phyloP scores from a whole-genome alignment of 1,284 basidiomycete genomes.

The Pterulicium gracile region DNA sequence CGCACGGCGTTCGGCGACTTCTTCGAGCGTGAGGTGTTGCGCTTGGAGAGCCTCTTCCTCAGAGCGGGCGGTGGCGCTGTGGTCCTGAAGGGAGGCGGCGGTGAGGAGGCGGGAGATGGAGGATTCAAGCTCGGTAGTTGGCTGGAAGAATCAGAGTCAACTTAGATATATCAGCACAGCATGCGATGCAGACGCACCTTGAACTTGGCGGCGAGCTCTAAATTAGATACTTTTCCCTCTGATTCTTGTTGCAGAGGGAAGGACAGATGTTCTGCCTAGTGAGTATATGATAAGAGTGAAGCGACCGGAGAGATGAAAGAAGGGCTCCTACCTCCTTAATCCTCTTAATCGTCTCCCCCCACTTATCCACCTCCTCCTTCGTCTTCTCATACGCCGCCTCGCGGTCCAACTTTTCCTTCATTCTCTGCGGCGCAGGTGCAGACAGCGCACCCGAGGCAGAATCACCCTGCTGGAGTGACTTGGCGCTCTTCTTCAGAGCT shows the following conservation, averaged over 20 bases:
- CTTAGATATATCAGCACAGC: neutral
- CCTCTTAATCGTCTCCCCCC: constrained; percentile 84
- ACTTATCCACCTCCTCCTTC: constrained; percentile 88
- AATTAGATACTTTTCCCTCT: constrained; percentile 53
- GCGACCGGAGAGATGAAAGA: neutral
- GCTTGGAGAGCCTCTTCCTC: constrained; percentile 67
- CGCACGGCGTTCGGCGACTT: constrained; percentile 70
- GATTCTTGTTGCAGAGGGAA: constrained; percentile 79
- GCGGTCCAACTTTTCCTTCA: constrained; percentile 85
- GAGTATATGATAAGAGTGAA: no score
- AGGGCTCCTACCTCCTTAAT: constrained; percentile 55
- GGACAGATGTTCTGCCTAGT: constrained; percentile 80
- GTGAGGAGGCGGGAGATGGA: constrained; percentile 70
- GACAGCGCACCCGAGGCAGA: constrained; percentile 51
- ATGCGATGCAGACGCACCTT: constrained; percentile 34
- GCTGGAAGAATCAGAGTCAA: constrained; percentile 26
- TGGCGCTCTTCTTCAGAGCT: constrained; percentile 61
- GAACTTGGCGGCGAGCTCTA: constrained; percentile 74
- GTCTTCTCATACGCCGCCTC: constrained; percentile 93
- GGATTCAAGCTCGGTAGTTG: constrained; percentile 70
- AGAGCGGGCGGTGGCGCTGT: constrained; percentile 58
- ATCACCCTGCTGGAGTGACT: constrained; percentile 41
- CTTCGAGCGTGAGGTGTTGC: constrained; percentile 74
- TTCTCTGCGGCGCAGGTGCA: constrained; percentile 79
- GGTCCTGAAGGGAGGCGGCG: constrained; percentile 68